Conservation (phyloP, 768 basidiomycete species). For the Boletus reticulatus region DNA sequence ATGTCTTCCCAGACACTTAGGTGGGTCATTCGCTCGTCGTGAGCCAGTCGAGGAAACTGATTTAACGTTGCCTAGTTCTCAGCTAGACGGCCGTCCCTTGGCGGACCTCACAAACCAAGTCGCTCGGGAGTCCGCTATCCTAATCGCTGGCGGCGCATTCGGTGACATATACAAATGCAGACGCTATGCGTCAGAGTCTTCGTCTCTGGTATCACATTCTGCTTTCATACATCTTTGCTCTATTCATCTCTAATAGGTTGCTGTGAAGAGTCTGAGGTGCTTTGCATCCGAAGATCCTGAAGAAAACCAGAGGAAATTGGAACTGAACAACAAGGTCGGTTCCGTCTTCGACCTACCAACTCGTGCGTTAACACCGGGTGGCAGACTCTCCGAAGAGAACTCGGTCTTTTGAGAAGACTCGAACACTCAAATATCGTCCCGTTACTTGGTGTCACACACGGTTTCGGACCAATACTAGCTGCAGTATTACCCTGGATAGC, state of each 20-base stretch:
- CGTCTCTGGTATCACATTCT: too few species aligned
- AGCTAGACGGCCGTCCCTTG: neutral
- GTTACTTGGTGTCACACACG: neutral
- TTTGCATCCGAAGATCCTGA: neutral
- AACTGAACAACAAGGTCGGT: neutral
- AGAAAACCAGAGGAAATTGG: neutral
- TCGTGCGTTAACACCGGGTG: too few species aligned
- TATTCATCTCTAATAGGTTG: too few species aligned
- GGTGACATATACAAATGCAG: too few species aligned
- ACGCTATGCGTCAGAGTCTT: too few species aligned
- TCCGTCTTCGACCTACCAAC: neutral
- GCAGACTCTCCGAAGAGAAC: neutral
- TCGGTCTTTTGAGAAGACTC: neutral
- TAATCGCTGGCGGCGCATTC: too few species aligned
- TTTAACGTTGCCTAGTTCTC: neutral
- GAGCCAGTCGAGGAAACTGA: neutral
- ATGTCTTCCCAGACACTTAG: neutral
- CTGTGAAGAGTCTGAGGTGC: too few species aligned
- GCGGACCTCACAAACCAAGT: neutral
- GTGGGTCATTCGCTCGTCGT: neutral
- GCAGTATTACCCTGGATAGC: neutral
- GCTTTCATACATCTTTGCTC: too few species aligned
- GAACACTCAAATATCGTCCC: neutral
- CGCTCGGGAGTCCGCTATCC: neutral
- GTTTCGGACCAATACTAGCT: neutral